These are phyloP conservation scores for Aspergillus olivimuriae DNA, from an alignment of 495 filamentous ascomycete genomes.

Conservation along the genomic window DNA sequence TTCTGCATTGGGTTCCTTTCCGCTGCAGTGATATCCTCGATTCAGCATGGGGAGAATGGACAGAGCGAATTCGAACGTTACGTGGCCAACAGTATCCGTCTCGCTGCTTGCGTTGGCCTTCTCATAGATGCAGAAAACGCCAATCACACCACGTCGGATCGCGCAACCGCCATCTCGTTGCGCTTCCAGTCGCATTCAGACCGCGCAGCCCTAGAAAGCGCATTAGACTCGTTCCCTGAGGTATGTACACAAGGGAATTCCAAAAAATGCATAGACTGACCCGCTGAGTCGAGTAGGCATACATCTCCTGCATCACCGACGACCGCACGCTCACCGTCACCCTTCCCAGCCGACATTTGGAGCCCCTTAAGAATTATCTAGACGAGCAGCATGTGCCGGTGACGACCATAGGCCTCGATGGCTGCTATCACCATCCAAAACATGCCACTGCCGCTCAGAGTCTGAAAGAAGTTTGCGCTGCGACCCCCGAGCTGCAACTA, in stretches of 20 bases:
- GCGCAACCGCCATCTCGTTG: background rate
- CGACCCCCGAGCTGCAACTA: too few relatives aligned
- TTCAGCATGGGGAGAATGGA: background rate
- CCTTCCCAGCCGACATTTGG: too few relatives aligned
- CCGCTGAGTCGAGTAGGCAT: too few relatives aligned
- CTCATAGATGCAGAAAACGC: background rate
- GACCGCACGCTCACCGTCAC: too few relatives aligned
- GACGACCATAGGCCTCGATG: too few relatives aligned
- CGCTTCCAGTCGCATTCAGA: background rate
- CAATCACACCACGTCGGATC: background rate
- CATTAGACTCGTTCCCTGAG: background rate
- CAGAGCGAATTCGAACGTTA: background rate
- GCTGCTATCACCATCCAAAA: too few relatives aligned
- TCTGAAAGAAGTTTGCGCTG: too few relatives aligned
- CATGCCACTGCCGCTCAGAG: too few relatives aligned
- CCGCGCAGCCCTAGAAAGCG: background rate
- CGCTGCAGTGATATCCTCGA: background rate
- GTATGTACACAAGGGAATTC: background rate
- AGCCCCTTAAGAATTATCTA: too few relatives aligned
- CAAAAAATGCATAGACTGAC: too few relatives aligned
- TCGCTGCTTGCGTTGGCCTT: background rate
- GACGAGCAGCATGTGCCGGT: too few relatives aligned
- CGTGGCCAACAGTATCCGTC: background rate
- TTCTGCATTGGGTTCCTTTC: background rate
- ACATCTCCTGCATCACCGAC: too few relatives aligned